These are phyloP conservation scores for Pouteria glomerata DNA, from an alignment of 148 eudicot genomes.

Conservation along the genomic window DNA sequence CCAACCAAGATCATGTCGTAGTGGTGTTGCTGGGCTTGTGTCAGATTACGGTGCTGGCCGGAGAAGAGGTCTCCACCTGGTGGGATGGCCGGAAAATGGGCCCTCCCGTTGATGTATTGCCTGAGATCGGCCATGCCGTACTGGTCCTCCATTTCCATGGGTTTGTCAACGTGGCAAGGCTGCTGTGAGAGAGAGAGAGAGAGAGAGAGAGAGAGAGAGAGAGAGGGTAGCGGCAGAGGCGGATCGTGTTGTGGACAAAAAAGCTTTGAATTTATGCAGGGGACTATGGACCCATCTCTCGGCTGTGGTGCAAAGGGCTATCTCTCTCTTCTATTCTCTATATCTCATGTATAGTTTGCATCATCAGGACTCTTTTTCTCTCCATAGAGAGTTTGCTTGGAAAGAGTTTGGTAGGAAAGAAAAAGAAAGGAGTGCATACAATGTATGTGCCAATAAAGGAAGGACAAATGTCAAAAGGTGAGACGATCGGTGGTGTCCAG, in stretches of 20 bases:
- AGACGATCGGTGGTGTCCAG: slow-evolving; percentile 10
- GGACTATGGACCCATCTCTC: slow-evolving; percentile 31
- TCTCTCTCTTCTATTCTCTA: slow-evolving; percentile 17
- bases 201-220: slow-evolving; percentile 5
- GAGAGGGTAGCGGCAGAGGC: slow-evolving; percentile 39
- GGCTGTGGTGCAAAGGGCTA: slow-evolving; percentile 5
- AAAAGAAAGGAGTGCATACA: slow-evolving; percentile 1
- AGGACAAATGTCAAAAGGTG: slow-evolving; percentile 19
- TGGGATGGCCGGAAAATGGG: slow-evolving; percentile 15
- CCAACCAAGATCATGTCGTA: slow-evolving; percentile 31
- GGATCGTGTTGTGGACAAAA: slow-evolving; percentile 44
- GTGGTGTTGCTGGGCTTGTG: slow-evolving; percentile 15
- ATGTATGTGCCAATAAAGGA: slow-evolving; percentile 5
- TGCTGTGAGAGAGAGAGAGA: neutral
- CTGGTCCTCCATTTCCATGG: slow-evolving; percentile 34
- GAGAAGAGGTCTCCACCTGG: slow-evolving; percentile 31
- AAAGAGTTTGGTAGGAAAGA: slow-evolving; percentile 4
- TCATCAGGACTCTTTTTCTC: too few species aligned
- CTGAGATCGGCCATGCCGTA: slow-evolving; percentile 40
- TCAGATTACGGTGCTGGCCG: slow-evolving; percentile 22
- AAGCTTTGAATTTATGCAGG: slow-evolving; percentile 31
- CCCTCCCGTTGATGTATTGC: slow-evolving; percentile 32
- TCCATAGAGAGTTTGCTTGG: slow-evolving; percentile 11
- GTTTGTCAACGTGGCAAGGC: neutral
- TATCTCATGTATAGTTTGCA: neutral